These are phyloP conservation scores for Pseudozyma flocculosa DNA, from an alignment of 1,284 basidiomycete genomes.

Conservation along the genomic window DNA sequence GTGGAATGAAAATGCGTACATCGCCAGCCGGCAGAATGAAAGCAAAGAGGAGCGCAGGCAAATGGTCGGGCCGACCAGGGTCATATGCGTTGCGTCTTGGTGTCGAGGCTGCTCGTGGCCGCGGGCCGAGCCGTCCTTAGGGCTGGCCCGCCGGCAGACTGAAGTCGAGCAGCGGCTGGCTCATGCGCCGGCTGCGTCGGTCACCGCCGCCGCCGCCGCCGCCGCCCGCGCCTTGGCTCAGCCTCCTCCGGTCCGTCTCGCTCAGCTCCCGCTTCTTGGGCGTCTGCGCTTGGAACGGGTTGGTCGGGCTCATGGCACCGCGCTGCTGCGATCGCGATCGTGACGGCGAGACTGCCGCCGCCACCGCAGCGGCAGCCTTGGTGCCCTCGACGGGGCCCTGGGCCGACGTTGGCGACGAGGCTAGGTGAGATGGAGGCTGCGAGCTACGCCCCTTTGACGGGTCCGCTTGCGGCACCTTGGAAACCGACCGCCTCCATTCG, in stretches of 20 bases:
- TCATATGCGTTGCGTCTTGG: too few relatives aligned
- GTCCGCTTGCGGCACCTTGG: conserved; percentile 20
- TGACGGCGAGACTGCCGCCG: too few relatives aligned
- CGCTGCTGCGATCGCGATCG: background rate
- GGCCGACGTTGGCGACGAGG: too few relatives aligned
- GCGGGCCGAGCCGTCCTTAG: too few relatives aligned
- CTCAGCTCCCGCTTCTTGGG: conserved; percentile 15
- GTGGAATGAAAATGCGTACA: too few relatives aligned
- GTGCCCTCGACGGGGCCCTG: too few relatives aligned
- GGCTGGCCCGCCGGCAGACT: conserved; percentile 16
- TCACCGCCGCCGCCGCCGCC: conserved; percentile 25
- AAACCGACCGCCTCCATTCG: conserved; percentile 30
- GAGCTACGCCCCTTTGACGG: background rate
- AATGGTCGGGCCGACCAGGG: too few relatives aligned
- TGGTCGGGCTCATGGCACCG: conserved; percentile 1
- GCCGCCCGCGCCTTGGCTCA: conserved; percentile 27
- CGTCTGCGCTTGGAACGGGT: conserved; percentile 17
- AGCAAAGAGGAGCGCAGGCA: too few relatives aligned
- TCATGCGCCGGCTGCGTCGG: conserved; percentile 12
- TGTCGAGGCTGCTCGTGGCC: too few relatives aligned
- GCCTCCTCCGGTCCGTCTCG: conserved; percentile 32
- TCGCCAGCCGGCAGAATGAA: too few relatives aligned
- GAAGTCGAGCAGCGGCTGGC: conserved; percentile 31
- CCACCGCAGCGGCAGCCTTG: too few relatives aligned
- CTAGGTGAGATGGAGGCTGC: background rate